Evolutionary conservation across 345 rosid species (phyloP).

Genomic region (Eucalyptus cladocalyx): DNA sequence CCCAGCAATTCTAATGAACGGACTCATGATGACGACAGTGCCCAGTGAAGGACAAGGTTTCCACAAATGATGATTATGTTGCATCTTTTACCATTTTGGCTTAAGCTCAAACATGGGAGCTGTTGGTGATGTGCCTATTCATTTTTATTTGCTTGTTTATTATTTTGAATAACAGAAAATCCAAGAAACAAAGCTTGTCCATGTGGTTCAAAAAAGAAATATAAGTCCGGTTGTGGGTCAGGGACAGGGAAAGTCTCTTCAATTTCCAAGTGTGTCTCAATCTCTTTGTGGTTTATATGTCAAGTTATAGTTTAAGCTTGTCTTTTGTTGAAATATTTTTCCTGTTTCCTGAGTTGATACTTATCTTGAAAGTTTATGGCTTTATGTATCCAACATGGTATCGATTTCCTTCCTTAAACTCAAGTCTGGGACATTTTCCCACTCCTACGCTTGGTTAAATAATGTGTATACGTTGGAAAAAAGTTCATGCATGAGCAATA

Average conservation of each 20-base stretch:
- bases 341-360: background rate
- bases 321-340: background rate
- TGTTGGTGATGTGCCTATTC: no score
- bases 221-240: slow-evolving; percentile 83
- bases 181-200: slow-evolving; percentile 69
- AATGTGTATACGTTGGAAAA: background rate
- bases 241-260: slow-evolving; percentile 38
- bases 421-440: background rate
- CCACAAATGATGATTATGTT: no score
- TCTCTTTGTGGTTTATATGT: background rate
- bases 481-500: background rate
- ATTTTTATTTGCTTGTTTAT: background rate
- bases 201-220: slow-evolving; percentile 85
- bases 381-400: background rate
- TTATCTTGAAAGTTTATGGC: background rate
- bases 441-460: background rate
- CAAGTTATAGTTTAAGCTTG: background rate
- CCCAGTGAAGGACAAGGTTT: no score
- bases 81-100: no score
- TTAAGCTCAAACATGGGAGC: no score
- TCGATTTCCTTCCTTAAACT: background rate
- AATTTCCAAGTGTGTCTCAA: slow-evolving; percentile 28
- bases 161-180: slow-evolving; percentile 30
- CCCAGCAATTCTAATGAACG: no score
- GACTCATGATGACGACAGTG: no score